phyloP scores from a whole-genome alignment of 805 yeast species.

The Starmerella floricola region DNA sequence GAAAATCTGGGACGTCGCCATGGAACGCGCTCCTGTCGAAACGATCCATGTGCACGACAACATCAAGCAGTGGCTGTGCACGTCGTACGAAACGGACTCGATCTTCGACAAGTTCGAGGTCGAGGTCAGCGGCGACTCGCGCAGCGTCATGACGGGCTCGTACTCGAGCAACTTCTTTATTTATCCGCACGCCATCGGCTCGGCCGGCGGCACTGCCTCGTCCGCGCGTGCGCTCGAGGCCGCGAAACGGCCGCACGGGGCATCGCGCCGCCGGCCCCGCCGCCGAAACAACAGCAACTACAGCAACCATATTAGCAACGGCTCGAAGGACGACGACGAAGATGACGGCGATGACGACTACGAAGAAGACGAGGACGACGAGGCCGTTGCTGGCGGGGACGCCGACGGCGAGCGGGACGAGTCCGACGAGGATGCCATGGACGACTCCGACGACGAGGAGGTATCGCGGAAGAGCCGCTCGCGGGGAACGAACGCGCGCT shows the following conservation, averaged over 20 bases:
- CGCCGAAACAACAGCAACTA: neutral
- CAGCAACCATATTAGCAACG: neutral
- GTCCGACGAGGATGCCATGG: constrained; percentile 3
- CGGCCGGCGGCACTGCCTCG: neutral
- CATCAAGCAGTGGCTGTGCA: constrained; percentile 83
- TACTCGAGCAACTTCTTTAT: constrained; percentile 95
- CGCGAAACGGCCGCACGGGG: too few species aligned
- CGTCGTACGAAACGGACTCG: constrained; percentile 96
- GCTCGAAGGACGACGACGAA: neutral
- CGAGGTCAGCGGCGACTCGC: constrained; percentile 84
- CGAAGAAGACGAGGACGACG: too few species aligned
- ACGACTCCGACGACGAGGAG: constrained; percentile 1
- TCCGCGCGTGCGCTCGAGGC: constrained; percentile 4
- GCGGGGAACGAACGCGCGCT: constrained; percentile 2
- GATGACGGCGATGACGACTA: neutral
- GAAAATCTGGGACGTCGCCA: constrained; percentile 94
- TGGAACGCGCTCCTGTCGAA: constrained; percentile 90
- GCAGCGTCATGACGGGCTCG: constrained; percentile 90
- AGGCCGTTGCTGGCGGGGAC: neutral
- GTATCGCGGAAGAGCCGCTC: neutral
- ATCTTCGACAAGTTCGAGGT: constrained; percentile 97
- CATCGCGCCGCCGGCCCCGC: too few species aligned
- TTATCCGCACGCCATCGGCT: constrained; percentile 59
- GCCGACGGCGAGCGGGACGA: constrained; percentile 2
- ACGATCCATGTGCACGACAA: constrained; percentile 94